phyloP scores from a whole-genome alignment of 768 basidiomycete species.

The Hemileccinum rubropunctum region DNA sequence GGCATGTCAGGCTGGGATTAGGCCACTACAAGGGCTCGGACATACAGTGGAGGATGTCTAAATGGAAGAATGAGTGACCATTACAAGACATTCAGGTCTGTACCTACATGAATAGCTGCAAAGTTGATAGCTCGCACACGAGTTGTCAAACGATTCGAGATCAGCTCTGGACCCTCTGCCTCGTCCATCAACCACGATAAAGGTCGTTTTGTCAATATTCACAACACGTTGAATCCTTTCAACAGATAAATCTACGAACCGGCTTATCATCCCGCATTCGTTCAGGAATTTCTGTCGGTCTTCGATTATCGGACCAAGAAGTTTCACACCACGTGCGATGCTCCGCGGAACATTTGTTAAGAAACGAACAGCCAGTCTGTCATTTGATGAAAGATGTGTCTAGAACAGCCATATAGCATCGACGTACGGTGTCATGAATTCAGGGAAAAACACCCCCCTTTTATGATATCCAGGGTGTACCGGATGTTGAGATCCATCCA shows the following conservation, averaged over 20 bases:
- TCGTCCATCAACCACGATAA: constrained; percentile 34
- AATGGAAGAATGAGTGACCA: neutral
- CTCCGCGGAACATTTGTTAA: constrained; percentile 5
- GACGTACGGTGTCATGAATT: constrained; percentile 30
- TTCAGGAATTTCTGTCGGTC: constrained; percentile 23
- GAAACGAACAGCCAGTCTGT: constrained; percentile 14
- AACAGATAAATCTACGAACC: neutral
- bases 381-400: neutral
- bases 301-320: constrained; percentile 30
- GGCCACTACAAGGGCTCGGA: neutral
- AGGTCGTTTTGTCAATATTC: constrained; percentile 29
- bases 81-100: neutral
- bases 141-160: constrained; percentile 20
- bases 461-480: constrained; percentile 28
- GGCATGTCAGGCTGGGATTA: neutral
- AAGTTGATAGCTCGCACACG: constrained; percentile 13
- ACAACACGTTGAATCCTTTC: neutral
- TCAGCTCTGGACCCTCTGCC: constrained; percentile 15
- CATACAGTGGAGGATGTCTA: constrained; percentile 22
- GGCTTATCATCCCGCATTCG: constrained; percentile 29
- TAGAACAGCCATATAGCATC: neutral
- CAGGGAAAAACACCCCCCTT: constrained; percentile 28
- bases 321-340: constrained; percentile 4
- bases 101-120: constrained; percentile 23
- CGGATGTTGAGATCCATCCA: constrained; percentile 33